These are phyloP conservation scores for Yarrowia osloensis DNA, from an alignment of 805 yeast genomes.

Conservation along the genomic window DNA sequence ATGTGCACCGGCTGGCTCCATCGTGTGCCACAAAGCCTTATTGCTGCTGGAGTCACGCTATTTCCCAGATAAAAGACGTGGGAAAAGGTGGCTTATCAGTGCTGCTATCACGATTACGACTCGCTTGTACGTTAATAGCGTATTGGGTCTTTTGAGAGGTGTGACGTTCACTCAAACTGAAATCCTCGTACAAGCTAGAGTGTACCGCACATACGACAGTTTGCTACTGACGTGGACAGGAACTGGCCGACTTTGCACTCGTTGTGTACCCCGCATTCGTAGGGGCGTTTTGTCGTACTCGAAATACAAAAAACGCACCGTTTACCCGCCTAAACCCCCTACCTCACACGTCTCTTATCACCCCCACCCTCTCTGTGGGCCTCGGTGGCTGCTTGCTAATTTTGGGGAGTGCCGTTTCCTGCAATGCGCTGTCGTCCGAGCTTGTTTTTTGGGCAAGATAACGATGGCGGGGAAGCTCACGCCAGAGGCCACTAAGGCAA, in stretches of 20 bases:
- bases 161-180: background rate
- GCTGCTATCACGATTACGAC: background rate
- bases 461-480: slow-evolving; percentile 27
- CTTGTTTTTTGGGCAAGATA: slow-evolving; percentile 23
- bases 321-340: background rate
- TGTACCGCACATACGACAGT: too few relatives aligned
- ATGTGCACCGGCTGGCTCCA: too few relatives aligned
- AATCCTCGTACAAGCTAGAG: too few relatives aligned
- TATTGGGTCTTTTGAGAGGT: background rate
- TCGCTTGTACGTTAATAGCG: too few relatives aligned
- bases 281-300: too few relatives aligned
- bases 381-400: slow-evolving; percentile 30
- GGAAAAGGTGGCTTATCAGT: slow-evolving; percentile 16
- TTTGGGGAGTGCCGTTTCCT: slow-evolving; percentile 30
- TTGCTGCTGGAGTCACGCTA: slow-evolving; percentile 12
- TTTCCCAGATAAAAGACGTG: slow-evolving; percentile 22
- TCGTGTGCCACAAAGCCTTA: slow-evolving; percentile 19
- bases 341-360: background rate
- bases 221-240: too few relatives aligned
- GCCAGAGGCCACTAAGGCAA: background rate
- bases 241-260: too few relatives aligned
- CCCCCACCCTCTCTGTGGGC: slow-evolving; percentile 15
- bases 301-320: too few relatives aligned
- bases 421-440: slow-evolving; percentile 28
- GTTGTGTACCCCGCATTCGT: too few relatives aligned